These are phyloP conservation scores for Stenogyne calaminthoides DNA, from an alignment of 305 asterid genomes.

Conservation along the genomic window DNA sequence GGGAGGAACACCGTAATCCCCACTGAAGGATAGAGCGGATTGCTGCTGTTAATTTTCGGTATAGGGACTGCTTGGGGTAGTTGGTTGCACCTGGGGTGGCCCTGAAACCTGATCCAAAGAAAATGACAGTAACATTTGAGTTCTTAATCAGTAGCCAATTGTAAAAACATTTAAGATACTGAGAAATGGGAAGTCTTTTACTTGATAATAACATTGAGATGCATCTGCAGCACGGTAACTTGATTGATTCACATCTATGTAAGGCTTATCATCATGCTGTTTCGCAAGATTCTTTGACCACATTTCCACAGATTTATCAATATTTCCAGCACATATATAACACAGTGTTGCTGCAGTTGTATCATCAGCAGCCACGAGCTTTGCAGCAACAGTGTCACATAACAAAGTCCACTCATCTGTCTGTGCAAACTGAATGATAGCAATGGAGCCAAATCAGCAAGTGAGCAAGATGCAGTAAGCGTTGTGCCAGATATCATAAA, in stretches of 20 bases:
- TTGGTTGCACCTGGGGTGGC: slow-evolving; percentile 48
- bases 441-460: slow-evolving; percentile 17
- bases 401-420: slow-evolving; percentile 85
- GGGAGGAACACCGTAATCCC: slow-evolving; percentile 53
- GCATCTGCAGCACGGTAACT: slow-evolving; percentile 54
- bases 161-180: neutral
- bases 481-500: neutral
- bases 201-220: slow-evolving; percentile 71
- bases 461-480: slow-evolving; percentile 8
- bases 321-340: slow-evolving; percentile 96
- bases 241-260: slow-evolving; percentile 56
- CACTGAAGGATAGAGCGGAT: slow-evolving; percentile 38
- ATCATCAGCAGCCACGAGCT: slow-evolving; percentile 83
- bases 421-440: slow-evolving; percentile 74
- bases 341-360: slow-evolving; percentile 88
- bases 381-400: slow-evolving; percentile 91
- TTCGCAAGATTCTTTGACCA: slow-evolving; percentile 81
- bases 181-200: slow-evolving; percentile 30
- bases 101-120: slow-evolving; percentile 50
- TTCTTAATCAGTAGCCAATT: slow-evolving; percentile 10
- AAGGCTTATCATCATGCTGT: slow-evolving; percentile 79
- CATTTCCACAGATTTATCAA: slow-evolving; percentile 89
- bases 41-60: slow-evolving; percentile 69
- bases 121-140: neutral
- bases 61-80: slow-evolving; percentile 57